These are phyloP conservation scores for Aureobasidium leucospermi DNA, from an alignment of 2,329 filamentous ascomycete species.

Conservation along the genomic window DNA sequence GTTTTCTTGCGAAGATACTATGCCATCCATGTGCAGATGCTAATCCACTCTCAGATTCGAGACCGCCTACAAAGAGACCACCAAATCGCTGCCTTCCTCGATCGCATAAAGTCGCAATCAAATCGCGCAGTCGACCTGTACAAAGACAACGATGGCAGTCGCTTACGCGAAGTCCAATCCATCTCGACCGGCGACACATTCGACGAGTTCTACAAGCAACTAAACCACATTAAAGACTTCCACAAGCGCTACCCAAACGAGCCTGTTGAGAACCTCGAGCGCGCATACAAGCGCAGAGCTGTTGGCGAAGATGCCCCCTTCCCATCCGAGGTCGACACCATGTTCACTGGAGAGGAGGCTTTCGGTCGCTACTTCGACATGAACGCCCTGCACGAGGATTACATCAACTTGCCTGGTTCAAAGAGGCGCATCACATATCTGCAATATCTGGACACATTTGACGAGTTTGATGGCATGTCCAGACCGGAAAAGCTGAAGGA, in stretches of 20 bases:
- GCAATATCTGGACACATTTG: constrained; percentile 87
- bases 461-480: constrained; percentile 75
- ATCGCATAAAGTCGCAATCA: constrained; percentile 82
- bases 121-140: constrained; percentile 75
- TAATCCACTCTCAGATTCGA: constrained; percentile 55
- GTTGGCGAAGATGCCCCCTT: constrained; percentile 53
- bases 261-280: constrained; percentile 89
- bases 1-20: too few species aligned
- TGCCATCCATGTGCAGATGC: not conserved
- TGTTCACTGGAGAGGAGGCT: constrained; percentile 94
- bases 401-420: constrained; percentile 78
- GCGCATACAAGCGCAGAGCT: constrained; percentile 70
- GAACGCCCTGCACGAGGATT: constrained; percentile 74
- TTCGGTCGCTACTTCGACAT: constrained; percentile 91
- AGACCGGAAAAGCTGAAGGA: constrained; percentile 82
- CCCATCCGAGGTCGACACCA: constrained; percentile 68
- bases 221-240: constrained; percentile 74
- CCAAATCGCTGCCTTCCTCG: constrained; percentile 78
- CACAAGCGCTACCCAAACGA: constrained; percentile 90
- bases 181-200: constrained; percentile 82
- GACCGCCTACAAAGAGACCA: constrained; percentile 87
- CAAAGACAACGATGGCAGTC: constrained; percentile 64
- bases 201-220: constrained; percentile 82
- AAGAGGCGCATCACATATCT: constrained; percentile 76
- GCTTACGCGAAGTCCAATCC: constrained; percentile 72